phyloP scores from a whole-genome alignment of 306 rosid genomes.

The Gastrolobium bilobum region DNA sequence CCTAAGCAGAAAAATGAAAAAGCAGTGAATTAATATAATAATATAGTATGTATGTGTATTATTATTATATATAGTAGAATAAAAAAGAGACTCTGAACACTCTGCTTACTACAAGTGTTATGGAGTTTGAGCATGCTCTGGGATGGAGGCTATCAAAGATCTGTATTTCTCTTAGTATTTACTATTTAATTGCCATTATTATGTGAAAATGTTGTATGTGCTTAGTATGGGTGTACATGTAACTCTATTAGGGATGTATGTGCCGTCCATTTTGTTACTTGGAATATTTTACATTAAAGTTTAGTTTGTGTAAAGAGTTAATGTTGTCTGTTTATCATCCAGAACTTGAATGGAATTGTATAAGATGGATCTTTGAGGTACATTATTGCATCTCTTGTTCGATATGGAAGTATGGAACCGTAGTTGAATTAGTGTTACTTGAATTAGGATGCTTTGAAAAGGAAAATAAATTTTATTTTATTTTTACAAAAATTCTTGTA shows the following conservation, averaged over 20 bases:
- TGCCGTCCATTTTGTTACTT: constrained; percentile 11
- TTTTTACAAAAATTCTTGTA: too few relatives aligned
- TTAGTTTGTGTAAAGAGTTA: too few relatives aligned
- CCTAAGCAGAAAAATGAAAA: constrained; percentile 47
- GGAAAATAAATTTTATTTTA: too few relatives aligned
- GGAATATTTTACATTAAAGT: background rate
- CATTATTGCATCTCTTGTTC: too few relatives aligned
- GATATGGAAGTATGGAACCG: too few relatives aligned
- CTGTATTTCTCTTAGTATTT: background rate
- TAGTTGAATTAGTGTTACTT: too few relatives aligned
- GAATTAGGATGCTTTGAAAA: too few relatives aligned
- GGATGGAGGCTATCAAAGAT: constrained; percentile 26
- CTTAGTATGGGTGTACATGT: constrained; percentile 4
- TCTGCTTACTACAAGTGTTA: constrained; percentile 19
- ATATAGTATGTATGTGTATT: constrained; percentile 5
- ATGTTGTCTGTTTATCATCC: too few relatives aligned
- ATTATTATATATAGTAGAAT: constrained; percentile 27
- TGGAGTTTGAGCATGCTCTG: constrained; percentile 27
- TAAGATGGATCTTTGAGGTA: too few relatives aligned
- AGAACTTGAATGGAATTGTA: too few relatives aligned
- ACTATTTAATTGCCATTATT: constrained; percentile 21
- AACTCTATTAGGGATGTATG: constrained; percentile 24
- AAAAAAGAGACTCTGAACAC: constrained; percentile 31
- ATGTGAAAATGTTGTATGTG: constrained; percentile 34
- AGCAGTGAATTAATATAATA: constrained; percentile 35